phyloP scores from a whole-genome alignment of 2,329 filamentous ascomycete genomes.

The Cercospora zeina region DNA sequence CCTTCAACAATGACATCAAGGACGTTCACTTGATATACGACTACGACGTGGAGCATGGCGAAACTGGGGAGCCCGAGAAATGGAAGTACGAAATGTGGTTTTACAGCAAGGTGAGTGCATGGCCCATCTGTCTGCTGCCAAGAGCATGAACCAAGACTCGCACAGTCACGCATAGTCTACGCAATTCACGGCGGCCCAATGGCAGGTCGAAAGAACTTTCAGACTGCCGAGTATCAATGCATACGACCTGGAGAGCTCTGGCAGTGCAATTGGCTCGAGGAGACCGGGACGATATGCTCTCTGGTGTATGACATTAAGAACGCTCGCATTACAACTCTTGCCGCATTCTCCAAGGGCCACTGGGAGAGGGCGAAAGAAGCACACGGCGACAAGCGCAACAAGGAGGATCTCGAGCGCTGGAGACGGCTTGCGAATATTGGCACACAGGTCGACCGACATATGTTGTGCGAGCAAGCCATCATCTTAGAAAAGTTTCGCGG shows the following conservation, averaged over 20 bases:
- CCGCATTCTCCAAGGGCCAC: conserved; percentile 57
- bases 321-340: conserved; percentile 53
- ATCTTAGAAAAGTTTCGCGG: conserved; percentile 55
- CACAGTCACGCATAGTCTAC: conserved; percentile 54
- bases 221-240: conserved; percentile 58
- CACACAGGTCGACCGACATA: conserved; percentile 52
- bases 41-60: conserved; percentile 50
- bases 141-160: neutral
- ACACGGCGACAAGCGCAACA: conserved; percentile 58
- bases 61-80: conserved; percentile 55
- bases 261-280: conserved; percentile 63
- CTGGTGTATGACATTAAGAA: conserved; percentile 57
- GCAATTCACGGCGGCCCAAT: conserved; percentile 62
- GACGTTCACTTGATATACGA: conserved; percentile 60
- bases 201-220: conserved; percentile 57
- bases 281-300: conserved; percentile 59
- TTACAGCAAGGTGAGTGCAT: conserved; percentile 43
- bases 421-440: conserved; percentile 52
- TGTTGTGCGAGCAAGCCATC: conserved; percentile 57
- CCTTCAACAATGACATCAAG: conserved; percentile 54
- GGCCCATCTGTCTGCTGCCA: conserved; percentile 35
- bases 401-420: conserved; percentile 55
- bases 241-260: conserved; percentile 59
- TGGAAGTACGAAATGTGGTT: conserved; percentile 66
- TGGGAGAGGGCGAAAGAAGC: conserved; percentile 56